Evolutionary conservation across 2,329 filamentous ascomycete genomes (phyloP).

Genomic region (Sporothrix pseudoabietina): DNA sequence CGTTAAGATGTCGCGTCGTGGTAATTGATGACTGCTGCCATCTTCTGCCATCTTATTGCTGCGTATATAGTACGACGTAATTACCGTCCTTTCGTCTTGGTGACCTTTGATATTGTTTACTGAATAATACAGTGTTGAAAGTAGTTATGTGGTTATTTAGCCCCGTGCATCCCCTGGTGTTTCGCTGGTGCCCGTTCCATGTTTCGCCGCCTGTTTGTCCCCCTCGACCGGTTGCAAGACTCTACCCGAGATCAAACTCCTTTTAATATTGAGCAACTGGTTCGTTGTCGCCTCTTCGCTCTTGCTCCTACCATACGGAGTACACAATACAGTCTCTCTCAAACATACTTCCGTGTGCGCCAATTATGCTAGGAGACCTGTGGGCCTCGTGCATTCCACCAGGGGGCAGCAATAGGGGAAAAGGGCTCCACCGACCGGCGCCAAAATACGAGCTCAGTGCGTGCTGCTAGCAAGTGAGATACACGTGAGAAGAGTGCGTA

Average conservation of each 20-base stretch:
- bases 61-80: too few species aligned
- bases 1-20: too few species aligned
- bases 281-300: too few species aligned
- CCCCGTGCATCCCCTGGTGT: neutral
- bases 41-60: too few species aligned
- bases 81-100: too few species aligned
- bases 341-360: neutral
- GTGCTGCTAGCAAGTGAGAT: too few species aligned
- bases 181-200: neutral
- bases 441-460: neutral
- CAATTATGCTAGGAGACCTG: neutral
- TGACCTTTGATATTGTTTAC: too few species aligned
- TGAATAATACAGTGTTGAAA: too few species aligned
- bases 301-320: neutral
- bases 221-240: neutral
- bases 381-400: neutral
- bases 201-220: constrained; percentile 2
- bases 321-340: too few species aligned
- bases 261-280: too few species aligned
- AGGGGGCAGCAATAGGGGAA: neutral
- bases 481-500: neutral
- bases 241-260: too few species aligned
- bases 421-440: neutral
- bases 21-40: too few species aligned
- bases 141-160: neutral